phyloP scores from a whole-genome alignment of 1,284 basidiomycete genomes.

The Vanrija humicola region DNA sequence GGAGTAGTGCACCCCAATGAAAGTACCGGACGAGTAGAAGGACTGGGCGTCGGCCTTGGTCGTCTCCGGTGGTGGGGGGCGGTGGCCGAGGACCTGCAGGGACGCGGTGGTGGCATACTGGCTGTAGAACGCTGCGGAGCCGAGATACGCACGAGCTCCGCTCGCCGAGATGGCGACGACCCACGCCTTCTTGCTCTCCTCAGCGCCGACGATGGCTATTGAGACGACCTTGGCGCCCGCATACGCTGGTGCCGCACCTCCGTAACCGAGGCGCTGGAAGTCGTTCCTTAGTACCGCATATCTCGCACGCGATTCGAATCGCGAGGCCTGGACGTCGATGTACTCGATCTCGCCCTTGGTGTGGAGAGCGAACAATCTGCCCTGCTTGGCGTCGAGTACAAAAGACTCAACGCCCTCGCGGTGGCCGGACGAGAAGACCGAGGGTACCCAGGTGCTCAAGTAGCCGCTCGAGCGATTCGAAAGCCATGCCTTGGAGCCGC shows the following conservation, averaged over 20 bases:
- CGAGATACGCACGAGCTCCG: slow-evolving; percentile 26
- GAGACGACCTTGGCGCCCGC: slow-evolving; percentile 32
- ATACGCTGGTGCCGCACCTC: slow-evolving; percentile 9
- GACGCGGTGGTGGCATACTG: background rate
- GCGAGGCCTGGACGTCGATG: slow-evolving; percentile 30
- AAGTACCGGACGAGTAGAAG: slow-evolving; percentile 41
- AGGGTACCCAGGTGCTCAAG: slow-evolving; percentile 33
- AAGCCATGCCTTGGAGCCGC: slow-evolving; percentile 51
- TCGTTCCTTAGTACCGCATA: slow-evolving; percentile 23
- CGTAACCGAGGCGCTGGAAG: slow-evolving; percentile 16
- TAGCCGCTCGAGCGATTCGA: slow-evolving; percentile 33
- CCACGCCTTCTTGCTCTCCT: slow-evolving; percentile 56
- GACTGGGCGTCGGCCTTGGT: slow-evolving; percentile 20
- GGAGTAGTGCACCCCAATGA: slow-evolving; percentile 33
- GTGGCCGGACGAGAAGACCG: slow-evolving; percentile 3
- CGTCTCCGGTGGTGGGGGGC: slow-evolving; percentile 32
- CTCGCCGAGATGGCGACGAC: slow-evolving; percentile 75
- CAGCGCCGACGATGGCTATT: slow-evolving; percentile 41
- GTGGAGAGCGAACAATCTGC: slow-evolving; percentile 36
- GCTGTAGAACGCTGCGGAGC: background rate
- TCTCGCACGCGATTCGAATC: slow-evolving; percentile 25
- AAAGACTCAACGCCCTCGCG: slow-evolving; percentile 42
- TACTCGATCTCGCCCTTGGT: slow-evolving; percentile 33
- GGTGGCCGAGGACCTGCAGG: slow-evolving; percentile 11
- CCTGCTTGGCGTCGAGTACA: slow-evolving; percentile 35